These are phyloP conservation scores for Cymbidium sinense DNA, from an alignment of 106 monocot genomes.

Conservation along the genomic window DNA sequence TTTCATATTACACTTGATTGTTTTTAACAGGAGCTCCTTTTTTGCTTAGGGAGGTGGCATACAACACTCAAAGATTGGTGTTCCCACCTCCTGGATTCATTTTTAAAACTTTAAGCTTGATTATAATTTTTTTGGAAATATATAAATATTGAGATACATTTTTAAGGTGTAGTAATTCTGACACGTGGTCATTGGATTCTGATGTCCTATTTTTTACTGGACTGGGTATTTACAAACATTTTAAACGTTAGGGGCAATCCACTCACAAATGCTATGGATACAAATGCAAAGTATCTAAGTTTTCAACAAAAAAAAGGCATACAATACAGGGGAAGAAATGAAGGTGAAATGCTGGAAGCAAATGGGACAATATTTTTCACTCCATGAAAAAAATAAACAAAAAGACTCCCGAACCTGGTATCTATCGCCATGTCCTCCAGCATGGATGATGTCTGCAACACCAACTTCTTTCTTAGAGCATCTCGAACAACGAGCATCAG, in stretches of 20 bases:
- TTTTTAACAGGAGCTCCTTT: neutral
- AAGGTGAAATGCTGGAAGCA: neutral
- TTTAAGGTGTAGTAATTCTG: neutral
- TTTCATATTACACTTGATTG: neutral
- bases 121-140: neutral
- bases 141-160: neutral
- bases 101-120: neutral
- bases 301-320: neutral
- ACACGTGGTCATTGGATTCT: neutral
- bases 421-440: conserved; percentile 80
- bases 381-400: neutral
- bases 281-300: neutral
- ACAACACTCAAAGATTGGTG: neutral
- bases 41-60: neutral
- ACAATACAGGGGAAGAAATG: neutral
- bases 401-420: conserved; percentile 55
- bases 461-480: conserved; percentile 87
- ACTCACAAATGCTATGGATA: neutral
- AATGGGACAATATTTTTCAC: neutral
- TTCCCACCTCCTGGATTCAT: neutral
- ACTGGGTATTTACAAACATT: neutral
- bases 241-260: neutral
- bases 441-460: conserved; percentile 81
- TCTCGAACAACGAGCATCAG: conserved; percentile 77
- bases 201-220: neutral